Evolutionary conservation across 305 asterid species (phyloP).

Genomic region (Solanum hybrid): DNA sequence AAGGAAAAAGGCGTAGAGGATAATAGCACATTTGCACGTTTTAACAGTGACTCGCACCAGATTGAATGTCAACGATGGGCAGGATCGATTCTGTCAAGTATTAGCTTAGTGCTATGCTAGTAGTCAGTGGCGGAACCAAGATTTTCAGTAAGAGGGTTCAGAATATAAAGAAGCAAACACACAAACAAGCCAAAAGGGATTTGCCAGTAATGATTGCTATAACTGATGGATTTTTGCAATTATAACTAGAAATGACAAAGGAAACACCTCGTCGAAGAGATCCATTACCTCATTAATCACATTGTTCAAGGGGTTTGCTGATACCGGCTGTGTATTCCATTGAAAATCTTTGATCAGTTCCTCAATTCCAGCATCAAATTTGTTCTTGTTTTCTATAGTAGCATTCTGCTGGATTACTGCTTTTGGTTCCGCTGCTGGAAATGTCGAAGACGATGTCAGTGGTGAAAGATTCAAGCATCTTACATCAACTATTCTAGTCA

Average conservation of each 20-base stretch:
- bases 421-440: neutral
- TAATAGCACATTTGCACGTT: neutral
- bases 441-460: neutral
- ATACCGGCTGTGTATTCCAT: neutral
- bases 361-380: conserved; percentile 18
- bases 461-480: neutral
- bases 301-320: neutral
- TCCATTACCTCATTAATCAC: neutral
- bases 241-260: neutral
- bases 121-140: neutral
- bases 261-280: neutral
- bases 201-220: neutral
- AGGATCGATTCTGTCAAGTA: neutral
- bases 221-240: neutral
- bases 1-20: neutral
- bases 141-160: neutral
- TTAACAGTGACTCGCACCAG: neutral
- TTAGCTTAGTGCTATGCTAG: neutral
- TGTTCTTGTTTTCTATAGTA: neutral
- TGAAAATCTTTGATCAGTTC: conserved; percentile 10
- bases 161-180: neutral
- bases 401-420: neutral
- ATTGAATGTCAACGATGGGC: neutral
- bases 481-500: neutral
- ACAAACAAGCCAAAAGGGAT: neutral